A percentile compares a stretch with the other conserved stretches of the same genome.
Conservation (phyloP, 768 basidiomycete genomes). For the Udeniomyces megalosporus region DNA sequence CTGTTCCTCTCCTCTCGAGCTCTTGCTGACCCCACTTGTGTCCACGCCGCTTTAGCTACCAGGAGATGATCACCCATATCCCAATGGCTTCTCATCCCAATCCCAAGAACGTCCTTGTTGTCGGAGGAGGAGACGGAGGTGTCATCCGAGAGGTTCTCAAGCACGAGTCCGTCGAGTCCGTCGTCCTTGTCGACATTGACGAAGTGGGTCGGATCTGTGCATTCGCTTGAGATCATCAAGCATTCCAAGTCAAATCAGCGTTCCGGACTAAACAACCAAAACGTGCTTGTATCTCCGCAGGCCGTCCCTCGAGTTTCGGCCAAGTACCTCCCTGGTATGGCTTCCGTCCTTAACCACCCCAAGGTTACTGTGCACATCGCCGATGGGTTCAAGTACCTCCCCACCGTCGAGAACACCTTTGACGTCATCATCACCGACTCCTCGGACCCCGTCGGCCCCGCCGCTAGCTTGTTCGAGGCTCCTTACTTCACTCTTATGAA, state of each 20-base stretch:
- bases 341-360: slow-evolving; percentile 56
- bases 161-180: slow-evolving; percentile 74
- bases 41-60: slow-evolving; percentile 45
- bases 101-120: slow-evolving; percentile 88
- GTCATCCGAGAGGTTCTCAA: slow-evolving; percentile 95
- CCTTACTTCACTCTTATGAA: slow-evolving; percentile 91
- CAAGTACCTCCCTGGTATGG: slow-evolving; percentile 85
- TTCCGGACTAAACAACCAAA: too few relatives aligned
- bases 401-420: slow-evolving; percentile 69
- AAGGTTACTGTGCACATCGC: slow-evolving; percentile 74
- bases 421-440: slow-evolving; percentile 99
- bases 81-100: slow-evolving; percentile 93
- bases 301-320: slow-evolving; percentile 92
- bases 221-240: background rate
- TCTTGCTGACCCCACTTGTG: background rate
- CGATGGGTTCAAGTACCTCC: slow-evolving; percentile 93
- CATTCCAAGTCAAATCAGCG: background rate
- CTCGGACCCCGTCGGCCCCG: slow-evolving; percentile 93
- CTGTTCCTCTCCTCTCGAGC: background rate
- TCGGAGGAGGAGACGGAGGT: slow-evolving; percentile 96
- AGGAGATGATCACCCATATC: slow-evolving; percentile 97
- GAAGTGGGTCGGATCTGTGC: slow-evolving; percentile 40
- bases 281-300: too few relatives aligned
- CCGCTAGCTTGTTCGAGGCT: slow-evolving; percentile 83
- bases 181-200: slow-evolving; percentile 94